phyloP scores from a whole-genome alignment of 1,139 yeast genomes.

The Hyphopichia pseudoburtonii region DNA sequence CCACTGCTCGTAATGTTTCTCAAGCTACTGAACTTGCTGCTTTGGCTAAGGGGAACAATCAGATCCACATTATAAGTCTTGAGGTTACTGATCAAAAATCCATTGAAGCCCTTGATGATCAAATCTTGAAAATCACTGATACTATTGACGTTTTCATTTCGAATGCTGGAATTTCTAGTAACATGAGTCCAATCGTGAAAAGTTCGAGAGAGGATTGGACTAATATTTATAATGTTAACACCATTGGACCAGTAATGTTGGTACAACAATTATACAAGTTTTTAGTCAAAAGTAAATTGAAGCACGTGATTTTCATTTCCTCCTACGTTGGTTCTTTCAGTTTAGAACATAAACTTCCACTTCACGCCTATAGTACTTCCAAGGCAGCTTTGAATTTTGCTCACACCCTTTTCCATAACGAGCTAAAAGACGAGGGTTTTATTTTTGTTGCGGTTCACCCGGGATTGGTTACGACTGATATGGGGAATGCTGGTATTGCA shows the following conservation, averaged over 20 bases:
- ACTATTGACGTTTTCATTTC: slow-evolving; percentile 17
- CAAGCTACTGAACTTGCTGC: slow-evolving; percentile 9
- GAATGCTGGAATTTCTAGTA: slow-evolving; percentile 15
- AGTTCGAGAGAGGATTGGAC: slow-evolving; percentile 14
- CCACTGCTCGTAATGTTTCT: slow-evolving; percentile 16
- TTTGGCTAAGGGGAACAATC: neutral
- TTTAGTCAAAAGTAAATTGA: slow-evolving; percentile 16
- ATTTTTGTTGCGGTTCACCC: slow-evolving; percentile 28
- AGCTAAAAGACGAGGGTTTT: slow-evolving; percentile 20
- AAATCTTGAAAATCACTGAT: slow-evolving; percentile 10
- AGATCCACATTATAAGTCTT: slow-evolving; percentile 5
- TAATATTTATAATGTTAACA: slow-evolving; percentile 23
- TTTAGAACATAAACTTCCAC: slow-evolving; percentile 6
- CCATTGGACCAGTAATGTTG: slow-evolving; percentile 29
- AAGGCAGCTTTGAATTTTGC: slow-evolving; percentile 29
- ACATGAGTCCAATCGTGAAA: slow-evolving; percentile 5
- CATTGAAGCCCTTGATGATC: slow-evolving; percentile 14
- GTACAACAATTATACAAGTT: slow-evolving; percentile 25
- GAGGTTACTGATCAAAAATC: slow-evolving; percentile 8
- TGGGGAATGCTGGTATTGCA: too few species aligned
- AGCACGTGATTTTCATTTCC: slow-evolving; percentile 24
- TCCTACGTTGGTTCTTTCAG: slow-evolving; percentile 21
- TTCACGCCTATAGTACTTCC: slow-evolving; percentile 25
- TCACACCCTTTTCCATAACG: slow-evolving; percentile 18
- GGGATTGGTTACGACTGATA: slow-evolving; percentile 30